A percentile compares a stretch with the other conserved stretches of the same genome.
These are phyloP conservation scores for Ophiostoma piceae DNA, from an alignment of 2,329 filamentous ascomycete genomes.

Conservation along the genomic window DNA sequence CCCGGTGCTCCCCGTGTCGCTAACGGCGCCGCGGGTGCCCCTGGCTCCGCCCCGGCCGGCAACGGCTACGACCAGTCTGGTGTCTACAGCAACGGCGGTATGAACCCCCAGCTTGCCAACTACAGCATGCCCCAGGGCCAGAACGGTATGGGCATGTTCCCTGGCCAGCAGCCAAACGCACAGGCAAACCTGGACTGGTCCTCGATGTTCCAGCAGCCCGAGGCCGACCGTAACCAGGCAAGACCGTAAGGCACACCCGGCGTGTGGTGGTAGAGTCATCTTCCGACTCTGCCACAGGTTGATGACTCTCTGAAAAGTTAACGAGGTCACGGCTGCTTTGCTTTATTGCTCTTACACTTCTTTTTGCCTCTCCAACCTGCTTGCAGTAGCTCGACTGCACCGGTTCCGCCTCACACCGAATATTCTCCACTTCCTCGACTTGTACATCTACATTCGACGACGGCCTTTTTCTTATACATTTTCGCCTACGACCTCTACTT, in stretches of 20 bases:
- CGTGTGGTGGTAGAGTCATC: slow-evolving; percentile 38
- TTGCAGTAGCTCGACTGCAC: not conserved
- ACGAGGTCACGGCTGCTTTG: not conserved
- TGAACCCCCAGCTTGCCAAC: slow-evolving; percentile 61
- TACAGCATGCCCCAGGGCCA: slow-evolving; percentile 60
- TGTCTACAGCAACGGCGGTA: slow-evolving; percentile 53
- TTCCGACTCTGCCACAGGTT: not conserved
- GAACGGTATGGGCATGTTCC: slow-evolving; percentile 61
- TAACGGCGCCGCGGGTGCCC: slow-evolving; percentile 23
- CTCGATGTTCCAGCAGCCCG: slow-evolving; percentile 68
- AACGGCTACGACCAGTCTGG: slow-evolving; percentile 42
- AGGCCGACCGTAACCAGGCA: slow-evolving; percentile 65
- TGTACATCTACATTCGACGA: not conserved
- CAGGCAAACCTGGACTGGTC: slow-evolving; percentile 67
- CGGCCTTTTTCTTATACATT: not conserved
- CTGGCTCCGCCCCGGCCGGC: slow-evolving; percentile 10
- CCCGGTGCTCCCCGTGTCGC: slow-evolving; percentile 22
- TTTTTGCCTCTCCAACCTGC: not conserved
- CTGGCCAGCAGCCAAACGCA: slow-evolving; percentile 55
- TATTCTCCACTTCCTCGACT: not conserved
- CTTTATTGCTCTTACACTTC: not conserved
- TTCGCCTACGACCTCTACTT: not conserved
- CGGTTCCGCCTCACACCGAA: not conserved
- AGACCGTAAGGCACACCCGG: slow-evolving; percentile 54
- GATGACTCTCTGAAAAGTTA: not conserved